phyloP scores from a whole-genome alignment of 2,329 filamentous ascomycete genomes.

The Aspergillus pseudonomiae region DNA sequence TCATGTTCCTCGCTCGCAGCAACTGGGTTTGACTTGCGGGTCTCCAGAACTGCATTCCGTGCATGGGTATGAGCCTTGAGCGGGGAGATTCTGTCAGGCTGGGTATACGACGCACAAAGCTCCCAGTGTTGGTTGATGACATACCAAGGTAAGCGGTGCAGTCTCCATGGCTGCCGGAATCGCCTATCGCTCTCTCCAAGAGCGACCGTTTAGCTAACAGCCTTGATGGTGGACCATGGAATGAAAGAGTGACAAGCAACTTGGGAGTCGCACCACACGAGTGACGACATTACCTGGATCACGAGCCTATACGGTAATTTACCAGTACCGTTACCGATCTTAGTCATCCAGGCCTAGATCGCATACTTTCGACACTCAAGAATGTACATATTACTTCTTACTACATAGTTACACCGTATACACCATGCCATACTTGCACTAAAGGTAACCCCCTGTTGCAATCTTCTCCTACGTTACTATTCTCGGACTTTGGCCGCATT shows the following conservation, averaged over 20 bases:
- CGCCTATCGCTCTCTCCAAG: not conserved
- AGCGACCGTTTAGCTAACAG: not conserved
- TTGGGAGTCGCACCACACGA: not conserved
- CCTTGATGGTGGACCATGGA: not conserved
- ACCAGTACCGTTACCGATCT: not conserved
- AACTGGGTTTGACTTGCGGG: constrained; percentile 68
- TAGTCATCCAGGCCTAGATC: not conserved
- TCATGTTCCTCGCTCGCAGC: constrained; percentile 87
- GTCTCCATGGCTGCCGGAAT: constrained; percentile 61
- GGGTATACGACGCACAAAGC: not conserved
- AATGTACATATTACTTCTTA: not conserved
- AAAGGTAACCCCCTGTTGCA: not conserved
- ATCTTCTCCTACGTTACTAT: not conserved
- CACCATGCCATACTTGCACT: not conserved
- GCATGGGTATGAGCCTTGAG: constrained; percentile 83
- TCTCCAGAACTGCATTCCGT: constrained; percentile 76
- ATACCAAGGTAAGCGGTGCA: constrained; percentile 67
- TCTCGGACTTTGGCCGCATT: not conserved
- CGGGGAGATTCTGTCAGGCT: constrained; percentile 18
- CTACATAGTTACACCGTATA: not conserved
- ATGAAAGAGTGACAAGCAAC: not conserved
- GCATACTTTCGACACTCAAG: not conserved
- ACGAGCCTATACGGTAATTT: constrained; percentile 11
- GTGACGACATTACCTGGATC: constrained; percentile 4
- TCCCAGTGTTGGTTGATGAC: not conserved